Evolutionary conservation across 768 basidiomycete species (phyloP), one percentile per base, ranked within the genome.

Genomic region (Suillus tomentosus): DNA sequence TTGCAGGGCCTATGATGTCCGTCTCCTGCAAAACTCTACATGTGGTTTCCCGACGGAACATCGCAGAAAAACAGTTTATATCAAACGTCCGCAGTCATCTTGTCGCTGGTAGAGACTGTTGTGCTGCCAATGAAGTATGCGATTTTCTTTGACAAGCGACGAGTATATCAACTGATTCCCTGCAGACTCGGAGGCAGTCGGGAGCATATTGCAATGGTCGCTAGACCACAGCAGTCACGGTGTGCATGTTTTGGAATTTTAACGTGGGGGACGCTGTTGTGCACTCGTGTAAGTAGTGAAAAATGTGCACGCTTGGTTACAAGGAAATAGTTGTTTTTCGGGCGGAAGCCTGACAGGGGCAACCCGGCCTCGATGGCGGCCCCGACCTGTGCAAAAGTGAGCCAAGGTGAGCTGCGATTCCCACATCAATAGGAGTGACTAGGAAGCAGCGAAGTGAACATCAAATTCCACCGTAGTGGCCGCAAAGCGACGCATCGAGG

Each of bases 101-200:
- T 88, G 1, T 72, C 85, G 42, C 82, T 86, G 64, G 74, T 89
- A 15, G 87, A 90, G 65, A 83, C 79, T 27, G 78, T 77, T 48
- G 89, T 87, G 4, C 76, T 89, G 36, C 85, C 86, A 2, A 69
- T 86, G 61, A 83, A 88, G 88, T 87, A 67, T 65, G 70, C 22
- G 3, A 11, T 22, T 24, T 9, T 55, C 59, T 22, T 39, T 59
- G 15, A n/a, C 50, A 36, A 27, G 42, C 36, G 19, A 66, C 39
- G 19, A 34, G 5, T 39, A 43, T 19, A n/a, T 27, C 31, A 14
- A 10, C 39, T 48, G 27, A n/a, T n/a, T 27, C 27, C 19, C 43
- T 51, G 43, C 64, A 84, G 81, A 62, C 63, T 79, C 51, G 76
- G 78, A 68, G 61, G 70, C 9, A 68, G 74, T 34, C 58, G 63